Evolutionary conservation across 805 yeast species (phyloP).

Genomic region (Groenewaldozyma tartarivorans): DNA sequence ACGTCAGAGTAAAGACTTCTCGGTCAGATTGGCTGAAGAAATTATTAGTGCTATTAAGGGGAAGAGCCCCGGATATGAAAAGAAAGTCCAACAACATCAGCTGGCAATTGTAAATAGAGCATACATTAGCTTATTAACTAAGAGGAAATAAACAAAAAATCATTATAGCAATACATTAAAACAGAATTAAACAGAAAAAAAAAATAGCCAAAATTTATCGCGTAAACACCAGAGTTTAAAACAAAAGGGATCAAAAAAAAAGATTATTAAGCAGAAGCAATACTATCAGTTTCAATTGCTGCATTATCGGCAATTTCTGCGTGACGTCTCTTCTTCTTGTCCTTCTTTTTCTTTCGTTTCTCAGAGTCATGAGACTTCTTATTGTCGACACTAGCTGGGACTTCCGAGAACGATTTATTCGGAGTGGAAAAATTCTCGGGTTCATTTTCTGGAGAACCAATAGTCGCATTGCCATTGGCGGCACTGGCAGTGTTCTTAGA

Average conservation of each 20-base stretch:
- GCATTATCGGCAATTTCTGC: not conserved
- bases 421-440: slow-evolving; percentile 2
- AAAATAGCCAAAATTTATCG: too few species aligned
- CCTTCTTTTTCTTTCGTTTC: slow-evolving; percentile 34
- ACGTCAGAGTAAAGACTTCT: slow-evolving; percentile 68
- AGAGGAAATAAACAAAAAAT: slow-evolving; percentile 1
- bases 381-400: slow-evolving; percentile 23
- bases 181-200: too few species aligned
- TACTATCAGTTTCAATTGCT: not conserved
- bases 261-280: too few species aligned
- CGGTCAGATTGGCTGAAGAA: slow-evolving; percentile 89
- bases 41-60: slow-evolving; percentile 69
- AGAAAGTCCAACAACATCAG: slow-evolving; percentile 73
- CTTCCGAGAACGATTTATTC: not conserved
- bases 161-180: not conserved
- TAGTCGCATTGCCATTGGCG: not conserved
- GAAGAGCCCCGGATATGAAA: slow-evolving; percentile 73
- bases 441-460: slow-evolving; percentile 3
- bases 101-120: slow-evolving; percentile 85
- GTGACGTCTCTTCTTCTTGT: slow-evolving; percentile 36
- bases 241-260: too few species aligned
- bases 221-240: too few species aligned
- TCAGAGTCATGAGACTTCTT: slow-evolving; percentile 18
- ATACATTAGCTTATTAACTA: slow-evolving; percentile 36
- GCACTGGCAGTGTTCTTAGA: not conserved